Evolutionary conservation across 176 grass and related monocot genomes (phyloP).

Genomic region (Hordeum marinum): DNA sequence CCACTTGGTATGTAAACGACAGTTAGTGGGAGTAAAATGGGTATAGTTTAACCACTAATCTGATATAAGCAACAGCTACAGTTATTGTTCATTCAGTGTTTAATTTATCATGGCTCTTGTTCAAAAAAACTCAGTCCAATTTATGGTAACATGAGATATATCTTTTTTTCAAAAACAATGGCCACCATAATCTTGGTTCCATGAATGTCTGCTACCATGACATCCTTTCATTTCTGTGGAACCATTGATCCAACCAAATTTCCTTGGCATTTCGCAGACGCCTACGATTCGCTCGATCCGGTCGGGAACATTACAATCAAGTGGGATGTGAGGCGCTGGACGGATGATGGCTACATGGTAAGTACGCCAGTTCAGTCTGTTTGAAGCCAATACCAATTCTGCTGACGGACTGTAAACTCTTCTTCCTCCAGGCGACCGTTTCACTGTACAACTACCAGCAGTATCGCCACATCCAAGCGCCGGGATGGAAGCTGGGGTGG

Average conservation of each 20-base stretch:
- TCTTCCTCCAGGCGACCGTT: constrained; percentile 51
- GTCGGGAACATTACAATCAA: constrained; percentile 86
- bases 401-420: constrained; percentile 1
- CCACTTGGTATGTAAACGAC: not conserved
- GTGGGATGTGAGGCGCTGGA: constrained; percentile 84
- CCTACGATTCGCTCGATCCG: constrained; percentile 80
- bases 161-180: not conserved
- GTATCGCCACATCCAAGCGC: constrained; percentile 70
- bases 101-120: not conserved
- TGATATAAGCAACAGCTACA: not conserved
- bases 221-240: not conserved
- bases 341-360: constrained; percentile 70
- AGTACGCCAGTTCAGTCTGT: constrained; percentile 16
- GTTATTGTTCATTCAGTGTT: not conserved
- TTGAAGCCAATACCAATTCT: not conserved
- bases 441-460: constrained; percentile 82
- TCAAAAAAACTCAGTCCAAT: not conserved
- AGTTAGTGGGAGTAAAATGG: not conserved
- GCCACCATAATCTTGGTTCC: not conserved
- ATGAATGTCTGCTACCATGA: not conserved
- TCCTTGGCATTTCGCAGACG: constrained; percentile 39
- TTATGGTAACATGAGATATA: not conserved
- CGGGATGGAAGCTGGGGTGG: constrained; percentile 79
- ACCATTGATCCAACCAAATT: constrained; percentile 8
- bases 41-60: not conserved